Base-by-base conservation (phyloP, 225 moss, liverwort and hornwort species). In the Takakia lepidozioides region DNA sequence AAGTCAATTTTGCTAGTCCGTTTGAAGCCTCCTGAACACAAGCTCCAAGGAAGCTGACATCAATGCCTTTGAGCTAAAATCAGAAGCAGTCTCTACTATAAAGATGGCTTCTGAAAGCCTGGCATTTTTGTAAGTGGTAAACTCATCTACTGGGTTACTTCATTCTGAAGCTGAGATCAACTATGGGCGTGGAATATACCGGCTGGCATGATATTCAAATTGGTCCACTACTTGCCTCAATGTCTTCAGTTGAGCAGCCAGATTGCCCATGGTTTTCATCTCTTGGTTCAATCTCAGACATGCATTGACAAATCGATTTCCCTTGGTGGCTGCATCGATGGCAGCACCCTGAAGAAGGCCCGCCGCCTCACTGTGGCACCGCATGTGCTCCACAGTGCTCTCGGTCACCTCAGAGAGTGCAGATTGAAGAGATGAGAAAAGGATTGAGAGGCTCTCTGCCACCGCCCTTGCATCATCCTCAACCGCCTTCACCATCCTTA, bases 211-310 rank as follows among this genome's bases (percentile, higher is more conserved):
- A 61, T 84, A 76, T 58, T 95, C 93, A 57, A 95, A 89, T 38
- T 83, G 86, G 52, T 95, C 93, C 38, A 95, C 86, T 21, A 73
- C 75, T 69, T 64, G 66, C 23, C 61, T 51, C 49, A 72, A 70
- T 37, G 78, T 78, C 76, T 89, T 86, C 38, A 95, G 54, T 48
- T 95, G 89, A 53, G 76, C n/a, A 8, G 80, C 89, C 39, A 95
- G 52, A 37, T 29, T 59, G 28, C 72, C 86, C 57, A 84, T 58
- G 10, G 74, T 64, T 73, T 86, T 89, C 93, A 95, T 89, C 68
- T 89, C 86, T 56, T 95, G 89, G 44, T 95, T 95, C 63, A 95
- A 65, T 57, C 93, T 81, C 64, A 95, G 76, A 57, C 89, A 95
- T 46, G 78, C 72, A 41, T 95, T 95, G 38, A 95, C 72, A 25